Base-by-base conservation (phyloP, 352 stramenopile genomes). In the Globisporangium irregulare region DNA sequence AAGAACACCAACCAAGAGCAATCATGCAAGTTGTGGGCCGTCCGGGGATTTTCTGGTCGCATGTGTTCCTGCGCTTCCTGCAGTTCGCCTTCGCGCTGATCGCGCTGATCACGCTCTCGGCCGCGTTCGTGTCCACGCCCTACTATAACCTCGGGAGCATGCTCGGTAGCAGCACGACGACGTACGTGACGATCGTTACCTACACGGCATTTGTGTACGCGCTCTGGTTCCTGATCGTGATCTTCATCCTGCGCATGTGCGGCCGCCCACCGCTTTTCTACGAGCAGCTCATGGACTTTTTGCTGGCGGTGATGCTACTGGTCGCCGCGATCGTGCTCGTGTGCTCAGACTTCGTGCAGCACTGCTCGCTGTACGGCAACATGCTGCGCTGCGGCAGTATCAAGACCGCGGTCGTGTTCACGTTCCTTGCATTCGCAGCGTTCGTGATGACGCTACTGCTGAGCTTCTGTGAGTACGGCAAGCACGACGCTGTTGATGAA, bases 111-210 rank as follows among this genome's bases (percentile, higher is more conserved):
- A 87, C 80, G 20, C n/a, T 93, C 20, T 86, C 83, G 29, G 67
- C 77, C 12, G 75, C 73, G 32, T 93, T 93, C 66, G 82, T 90
- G 25, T 72, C 74, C 27, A 72, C 79, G 7, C 84, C 80, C 38
- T 90, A 87, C 72, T 89, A 89, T 71, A 80, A 82, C 10, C 91
- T 88, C 73, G 81, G 79, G 41, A 90, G 75, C 60, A 92, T 92
- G 82, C 64, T 91, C 55, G 80, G 81, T 36, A 91, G 81, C 63
- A 76, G 78, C 68, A 69, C 80, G 5, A 76, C 79, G 34, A 88
- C 77, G 20, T 93, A 81, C 66, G 76, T 77, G 64, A 81, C 76
- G 14, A 61, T 93, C 10, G 74, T 86, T 56, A 85, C 83, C 9
- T 93, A 90, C 71, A 90, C 81, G 27, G 75, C 74, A 7, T 86